Percentiles rank a stretch among this genome's conserved stretches.
Conservation (phyloP, 2,329 filamentous ascomycete genomes). For the Verruconis gallopava region DNA sequence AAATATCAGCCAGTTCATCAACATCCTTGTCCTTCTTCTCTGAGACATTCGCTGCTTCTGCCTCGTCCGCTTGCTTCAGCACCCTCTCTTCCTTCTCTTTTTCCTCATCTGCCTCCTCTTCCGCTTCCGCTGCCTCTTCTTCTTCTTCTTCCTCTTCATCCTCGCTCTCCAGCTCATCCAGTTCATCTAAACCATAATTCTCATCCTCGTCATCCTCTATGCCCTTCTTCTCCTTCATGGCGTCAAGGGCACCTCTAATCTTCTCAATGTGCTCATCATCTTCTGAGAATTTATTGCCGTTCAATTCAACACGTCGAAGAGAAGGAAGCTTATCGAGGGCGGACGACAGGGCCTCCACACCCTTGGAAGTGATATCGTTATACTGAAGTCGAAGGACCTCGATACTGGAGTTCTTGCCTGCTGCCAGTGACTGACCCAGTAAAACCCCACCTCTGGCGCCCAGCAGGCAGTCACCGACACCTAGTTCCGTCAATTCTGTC, state of each 20-base stretch:
- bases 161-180: conserved; percentile 75
- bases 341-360: conserved; percentile 56
- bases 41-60: conserved; percentile 60
- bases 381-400: conserved; percentile 76
- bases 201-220: conserved; percentile 31
- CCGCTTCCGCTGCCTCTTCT: conserved; percentile 54
- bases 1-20: conserved; percentile 61
- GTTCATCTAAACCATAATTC: conserved; percentile 44
- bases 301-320: conserved; percentile 78
- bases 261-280: conserved; percentile 61
- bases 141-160: conserved; percentile 60
- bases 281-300: conserved; percentile 89
- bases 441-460: conserved; percentile 62
- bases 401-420: conserved; percentile 66
- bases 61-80: conserved; percentile 55
- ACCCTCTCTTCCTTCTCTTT: conserved; percentile 41
- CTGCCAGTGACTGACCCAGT: conserved; percentile 58
- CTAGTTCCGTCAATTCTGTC: conserved; percentile 66
- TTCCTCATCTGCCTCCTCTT: conserved; percentile 56
- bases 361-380: conserved; percentile 79
- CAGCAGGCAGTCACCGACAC: conserved; percentile 78
- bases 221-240: conserved; percentile 52
- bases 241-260: conserved; percentile 54
- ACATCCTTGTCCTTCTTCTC: conserved; percentile 64
- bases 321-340: conserved; percentile 58